Evolutionary conservation across 768 basidiomycete genomes (phyloP).

Genomic region (Amanita subjunquillea): DNA sequence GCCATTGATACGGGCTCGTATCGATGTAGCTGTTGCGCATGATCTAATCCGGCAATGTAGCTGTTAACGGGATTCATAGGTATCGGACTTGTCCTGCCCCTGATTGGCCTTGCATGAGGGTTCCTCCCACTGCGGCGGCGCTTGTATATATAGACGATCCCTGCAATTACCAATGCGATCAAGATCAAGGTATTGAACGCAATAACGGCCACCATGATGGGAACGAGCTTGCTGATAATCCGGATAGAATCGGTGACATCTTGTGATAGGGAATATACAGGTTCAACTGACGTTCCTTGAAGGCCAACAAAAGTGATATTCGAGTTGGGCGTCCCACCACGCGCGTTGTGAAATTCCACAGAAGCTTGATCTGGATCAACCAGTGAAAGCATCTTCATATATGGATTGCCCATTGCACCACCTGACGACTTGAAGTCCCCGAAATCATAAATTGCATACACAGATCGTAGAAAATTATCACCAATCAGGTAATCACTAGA

Average conservation of each 20-base stretch:
- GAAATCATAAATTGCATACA: constrained; percentile 79
- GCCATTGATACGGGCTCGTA: constrained; percentile 73
- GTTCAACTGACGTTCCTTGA: constrained; percentile 27
- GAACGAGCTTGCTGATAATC: constrained; percentile 54
- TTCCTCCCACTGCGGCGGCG: constrained; percentile 27
- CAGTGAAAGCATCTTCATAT: constrained; percentile 64
- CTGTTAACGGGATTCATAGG: constrained; percentile 39
- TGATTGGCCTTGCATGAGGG: constrained; percentile 8
- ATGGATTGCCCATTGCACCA: constrained; percentile 57
- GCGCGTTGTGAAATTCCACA: constrained; percentile 52
- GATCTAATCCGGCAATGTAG: constrained; percentile 22
- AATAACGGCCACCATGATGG: constrained; percentile 65
- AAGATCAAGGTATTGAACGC: constrained; percentile 71
- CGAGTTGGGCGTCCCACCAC: constrained; percentile 52
- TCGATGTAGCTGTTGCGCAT: constrained; percentile 24
- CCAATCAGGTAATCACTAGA: constrained; percentile 75
- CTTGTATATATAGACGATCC: constrained; percentile 43
- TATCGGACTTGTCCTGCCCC: constrained; percentile 36
- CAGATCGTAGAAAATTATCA: constrained; percentile 73
- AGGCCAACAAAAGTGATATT: constrained; percentile 64
- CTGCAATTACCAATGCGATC: constrained; percentile 43
- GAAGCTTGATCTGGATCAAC: constrained; percentile 64
- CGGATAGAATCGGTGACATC: constrained; percentile 50
- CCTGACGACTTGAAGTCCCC: constrained; percentile 63
- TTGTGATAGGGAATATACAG: constrained; percentile 44